Evolutionary conservation across 148 eudicot species (phyloP), one percentile per base, ranked within the genome.

Genomic region (Chenopodium formosanum): DNA sequence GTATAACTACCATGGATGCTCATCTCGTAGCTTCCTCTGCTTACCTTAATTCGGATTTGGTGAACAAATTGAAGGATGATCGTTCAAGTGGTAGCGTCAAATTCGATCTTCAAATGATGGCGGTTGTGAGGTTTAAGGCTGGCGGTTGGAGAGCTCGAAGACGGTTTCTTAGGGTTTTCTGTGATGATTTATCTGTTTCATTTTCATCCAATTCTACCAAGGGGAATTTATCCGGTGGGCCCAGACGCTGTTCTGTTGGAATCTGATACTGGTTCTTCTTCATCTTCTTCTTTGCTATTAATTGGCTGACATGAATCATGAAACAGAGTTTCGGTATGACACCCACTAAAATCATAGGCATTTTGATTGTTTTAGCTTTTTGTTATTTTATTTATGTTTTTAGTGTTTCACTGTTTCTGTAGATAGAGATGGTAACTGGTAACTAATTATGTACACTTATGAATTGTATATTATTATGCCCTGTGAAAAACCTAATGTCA

Each of bases 141-240:
- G 92, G 91, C 44, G 83, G 80, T 19, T 94, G 97, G 97, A 74
- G 91, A 77, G 90, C 90, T 8, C 78, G 91, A 76, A 80, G 78
- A 70, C 75, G 95, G 79, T 66, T 62, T 72, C 58, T 92, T 72
- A 91, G 92, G 82, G 91, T 92, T 58, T 90, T 40, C 37, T 94
- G 97, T 37, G 83, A 84, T 2, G 85, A 89, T 83, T 78, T 92
- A 79, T 2, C 76, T 1, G 83, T 93, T 8, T 70, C 69, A 12
- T 12, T 93, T 32, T 14, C 82, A 19, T n/a, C 70, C 2, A 89
- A 86, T 73, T 64, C 76, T 22, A 13, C 66, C 2, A 75, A 76
- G 1, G 87, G 84, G 0, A 73, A 71, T 2, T 74, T 85, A 5
- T 34, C 76, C 5, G 79, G 82, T 12, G 84, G 84, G 7, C 60